Base-by-base conservation (phyloP, 208 protist species). In the Paratrypanosoma confusum region DNA sequence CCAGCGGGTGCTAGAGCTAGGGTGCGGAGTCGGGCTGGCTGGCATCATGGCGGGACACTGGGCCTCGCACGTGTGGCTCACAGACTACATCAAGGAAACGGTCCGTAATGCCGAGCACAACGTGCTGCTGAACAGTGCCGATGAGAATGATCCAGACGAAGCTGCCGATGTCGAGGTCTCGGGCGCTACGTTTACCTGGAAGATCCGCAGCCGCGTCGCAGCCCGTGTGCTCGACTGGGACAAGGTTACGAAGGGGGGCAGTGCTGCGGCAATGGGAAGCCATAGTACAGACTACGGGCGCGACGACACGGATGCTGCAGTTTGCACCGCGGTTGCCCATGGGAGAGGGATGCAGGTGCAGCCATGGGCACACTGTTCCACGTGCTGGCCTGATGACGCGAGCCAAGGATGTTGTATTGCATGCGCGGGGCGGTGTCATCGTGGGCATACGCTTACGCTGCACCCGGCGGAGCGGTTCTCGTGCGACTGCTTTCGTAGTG, bases 61-160 rank as follows among this genome's bases (percentile, higher is more conserved):
- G 29, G 29, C 29, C 11, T 34, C 29, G 11, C 29, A 34, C n/a
- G 29, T 34, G n/a, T 14, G 11, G 29, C 29, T 34, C 11, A 34
- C 29, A n/a, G 29, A 34, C 29, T 34, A 34, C 29, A 34, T 34
- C n/a, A n/a, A 34, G n/a, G 29, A 34, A n/a, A 34, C 29, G 11
- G 29, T 34, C 11, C 29, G 29, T 10, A 34, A 34, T 34, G 29
- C 29, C n/a, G 29, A 14, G 29, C n/a, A 34, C 29, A 34, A 34
- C 29, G 29, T n/a, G 29, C 10, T 14, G 29, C n/a, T 34, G n/a
- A 34, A 34, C n/a, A 14, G 11, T 34, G 29, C 29, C n/a, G 29
- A 34, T 34, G 29, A 34, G n/a, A n/a, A 34, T 14, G 29, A 34
- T 10, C 29, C n/a, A n/a, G 29, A 14, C 29, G 29, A 10, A 14